Conservation (phyloP, 257 asterid genomes). For the Przewalskia tangutica region DNA sequence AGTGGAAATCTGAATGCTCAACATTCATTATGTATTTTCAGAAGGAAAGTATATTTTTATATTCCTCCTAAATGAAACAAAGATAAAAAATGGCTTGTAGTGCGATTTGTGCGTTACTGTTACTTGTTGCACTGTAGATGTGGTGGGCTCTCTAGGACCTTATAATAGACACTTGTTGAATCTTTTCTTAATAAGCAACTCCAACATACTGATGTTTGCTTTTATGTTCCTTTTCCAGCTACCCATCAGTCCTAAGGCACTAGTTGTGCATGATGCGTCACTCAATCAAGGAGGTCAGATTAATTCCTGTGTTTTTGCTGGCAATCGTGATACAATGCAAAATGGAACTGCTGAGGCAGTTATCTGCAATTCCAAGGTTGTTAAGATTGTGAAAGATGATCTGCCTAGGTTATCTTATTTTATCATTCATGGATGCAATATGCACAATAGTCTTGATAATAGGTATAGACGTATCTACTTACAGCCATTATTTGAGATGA, state of each 20-base stretch:
- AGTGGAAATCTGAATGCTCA: not conserved
- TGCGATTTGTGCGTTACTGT: not conserved
- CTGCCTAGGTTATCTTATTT: not conserved
- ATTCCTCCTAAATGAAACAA: not conserved
- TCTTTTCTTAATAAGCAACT: not conserved
- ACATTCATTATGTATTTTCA: not conserved
- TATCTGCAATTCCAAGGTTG: conserved; percentile 37
- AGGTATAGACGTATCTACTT: not conserved
- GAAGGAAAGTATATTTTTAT: not conserved
- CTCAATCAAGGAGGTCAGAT: conserved; percentile 13
- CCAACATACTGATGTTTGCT: not conserved
- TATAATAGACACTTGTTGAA: not conserved
- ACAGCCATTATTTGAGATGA: not conserved
- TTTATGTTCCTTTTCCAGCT: conserved; percentile 34
- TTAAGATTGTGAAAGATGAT: not conserved
- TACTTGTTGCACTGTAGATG: not conserved
- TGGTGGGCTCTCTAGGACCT: not conserved
- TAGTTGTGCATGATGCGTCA: conserved; percentile 17
- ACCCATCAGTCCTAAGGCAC: conserved; percentile 13
- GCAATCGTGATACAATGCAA: conserved; percentile 8
- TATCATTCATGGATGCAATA: not conserved
- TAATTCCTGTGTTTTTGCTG: conserved; percentile 9
- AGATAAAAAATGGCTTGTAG: not conserved
- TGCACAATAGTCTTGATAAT: not conserved
- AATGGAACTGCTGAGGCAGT: conserved; percentile 21